Evolutionary conservation across 148 eudicot species (phyloP).

Genomic region (Spergularia bocconei): DNA sequence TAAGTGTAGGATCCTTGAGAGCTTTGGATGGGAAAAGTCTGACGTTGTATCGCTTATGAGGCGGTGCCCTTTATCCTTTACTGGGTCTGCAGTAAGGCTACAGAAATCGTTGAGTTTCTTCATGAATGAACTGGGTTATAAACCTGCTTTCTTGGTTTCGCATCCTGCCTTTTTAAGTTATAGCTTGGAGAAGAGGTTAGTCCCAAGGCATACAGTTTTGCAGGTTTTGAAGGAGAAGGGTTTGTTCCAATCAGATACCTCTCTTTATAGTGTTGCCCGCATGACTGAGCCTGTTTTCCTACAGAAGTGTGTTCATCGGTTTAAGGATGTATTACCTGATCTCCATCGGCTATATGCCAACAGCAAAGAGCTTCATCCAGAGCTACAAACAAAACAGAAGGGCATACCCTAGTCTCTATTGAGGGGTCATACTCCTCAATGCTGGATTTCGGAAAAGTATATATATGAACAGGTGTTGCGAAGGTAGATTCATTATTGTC

Average conservation of each 20-base stretch:
- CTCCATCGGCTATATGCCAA: background rate
- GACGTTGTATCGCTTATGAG: slow-evolving; percentile 15
- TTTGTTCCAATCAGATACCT: slow-evolving; percentile 13
- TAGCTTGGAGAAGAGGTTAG: slow-evolving; percentile 33
- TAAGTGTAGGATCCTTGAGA: slow-evolving; percentile 20
- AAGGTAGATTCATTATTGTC: too few relatives aligned
- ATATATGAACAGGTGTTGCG: too few relatives aligned
- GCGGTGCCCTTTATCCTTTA: slow-evolving; percentile 20
- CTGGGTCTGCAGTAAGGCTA: slow-evolving; percentile 23
- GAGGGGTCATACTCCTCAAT: too few relatives aligned
- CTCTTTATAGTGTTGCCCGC: background rate
- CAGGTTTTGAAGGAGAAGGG: slow-evolving; percentile 31
- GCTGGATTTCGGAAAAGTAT: too few relatives aligned
- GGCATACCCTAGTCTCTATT: too few relatives aligned
- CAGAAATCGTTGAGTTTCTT: slow-evolving; percentile 25
- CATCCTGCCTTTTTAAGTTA: slow-evolving; percentile 10
- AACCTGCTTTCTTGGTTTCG: slow-evolving; percentile 22
- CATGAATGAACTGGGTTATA: slow-evolving; percentile 31
- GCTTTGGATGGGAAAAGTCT: slow-evolving; percentile 32
- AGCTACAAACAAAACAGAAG: too few relatives aligned
- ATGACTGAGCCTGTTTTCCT: slow-evolving; percentile 13
- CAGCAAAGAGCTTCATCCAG: too few relatives aligned
- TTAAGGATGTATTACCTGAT: slow-evolving; percentile 6
- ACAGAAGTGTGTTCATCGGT: slow-evolving; percentile 17
- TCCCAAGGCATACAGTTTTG: slow-evolving; percentile 32